Percentiles rank a stretch among this genome's conserved stretches.
Conservation (phyloP, 176 grass and related monocot species). For the Pontederia paniculata region DNA sequence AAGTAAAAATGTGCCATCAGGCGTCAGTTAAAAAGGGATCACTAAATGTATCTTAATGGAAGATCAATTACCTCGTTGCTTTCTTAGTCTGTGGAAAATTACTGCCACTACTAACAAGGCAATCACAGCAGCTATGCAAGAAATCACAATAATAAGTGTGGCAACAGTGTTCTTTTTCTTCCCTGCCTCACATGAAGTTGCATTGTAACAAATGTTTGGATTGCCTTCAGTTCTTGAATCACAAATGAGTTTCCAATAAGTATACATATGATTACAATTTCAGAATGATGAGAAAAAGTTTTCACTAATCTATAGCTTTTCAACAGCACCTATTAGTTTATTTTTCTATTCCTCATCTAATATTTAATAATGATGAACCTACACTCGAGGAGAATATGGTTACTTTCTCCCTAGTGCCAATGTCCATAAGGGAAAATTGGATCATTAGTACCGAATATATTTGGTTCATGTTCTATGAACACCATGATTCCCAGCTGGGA, state of each 20-base stretch:
- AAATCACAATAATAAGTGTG: conserved; percentile 1
- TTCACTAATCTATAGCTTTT: too few species aligned
- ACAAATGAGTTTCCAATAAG: not conserved
- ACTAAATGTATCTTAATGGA: not conserved
- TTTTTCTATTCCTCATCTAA: too few species aligned
- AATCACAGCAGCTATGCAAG: conserved; percentile 5
- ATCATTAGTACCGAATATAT: too few species aligned
- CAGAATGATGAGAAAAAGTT: not conserved
- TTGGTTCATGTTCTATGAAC: too few species aligned
- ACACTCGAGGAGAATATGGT: too few species aligned
- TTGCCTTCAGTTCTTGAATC: conserved; percentile 16
- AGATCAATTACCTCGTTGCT: conserved; percentile 12
- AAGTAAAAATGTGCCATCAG: too few species aligned
- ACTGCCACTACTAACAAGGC: not conserved
- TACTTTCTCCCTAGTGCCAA: too few species aligned
- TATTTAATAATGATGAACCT: too few species aligned
- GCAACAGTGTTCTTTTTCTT: conserved; percentile 4
- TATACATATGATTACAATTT: not conserved
- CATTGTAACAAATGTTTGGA: conserved; percentile 8
- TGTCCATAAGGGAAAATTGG: too few species aligned
- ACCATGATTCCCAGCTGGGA: too few species aligned
- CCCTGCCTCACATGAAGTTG: conserved; percentile 5
- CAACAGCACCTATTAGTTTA: too few species aligned
- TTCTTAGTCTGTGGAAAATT: conserved; percentile 7
- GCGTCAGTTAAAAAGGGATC: not conserved